Evolutionary conservation across 106 monocot species (phyloP).

Genomic region (Acorus calamus): DNA sequence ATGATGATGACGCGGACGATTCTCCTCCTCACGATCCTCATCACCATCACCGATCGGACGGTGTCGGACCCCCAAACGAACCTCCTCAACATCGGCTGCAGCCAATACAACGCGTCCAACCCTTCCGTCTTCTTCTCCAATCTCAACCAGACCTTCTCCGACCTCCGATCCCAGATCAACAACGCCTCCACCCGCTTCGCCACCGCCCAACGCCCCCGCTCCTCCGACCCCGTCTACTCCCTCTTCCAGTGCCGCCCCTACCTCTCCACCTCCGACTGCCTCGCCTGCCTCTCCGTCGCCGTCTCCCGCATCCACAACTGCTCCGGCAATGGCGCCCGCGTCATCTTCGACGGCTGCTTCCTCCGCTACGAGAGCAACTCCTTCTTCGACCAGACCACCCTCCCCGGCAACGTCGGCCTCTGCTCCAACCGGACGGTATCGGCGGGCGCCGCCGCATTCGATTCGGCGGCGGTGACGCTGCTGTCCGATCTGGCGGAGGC

Average conservation of each 20-base stretch:
- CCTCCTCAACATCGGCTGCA: constrained; percentile 41
- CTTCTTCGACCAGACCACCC: constrained; percentile 43
- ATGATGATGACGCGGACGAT: no score
- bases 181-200: constrained; percentile 23
- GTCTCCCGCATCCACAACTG: constrained; percentile 16
- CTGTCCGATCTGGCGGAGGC: constrained; percentile 18
- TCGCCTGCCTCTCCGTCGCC: constrained; percentile 31
- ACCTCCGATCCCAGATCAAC: constrained; percentile 18
- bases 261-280: constrained; percentile 35
- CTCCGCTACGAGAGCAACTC: constrained; percentile 43
- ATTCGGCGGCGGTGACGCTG: constrained; percentile 8
- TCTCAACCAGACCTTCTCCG: constrained; percentile 22
- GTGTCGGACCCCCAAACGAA: constrained; percentile 25
- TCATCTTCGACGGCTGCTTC: constrained; percentile 46
- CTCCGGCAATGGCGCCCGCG: constrained; percentile 52
- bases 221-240: constrained; percentile 40
- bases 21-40: no score
- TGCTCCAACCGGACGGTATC: constrained; percentile 16
- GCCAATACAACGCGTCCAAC: constrained; percentile 50
- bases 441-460: not conserved
- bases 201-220: constrained; percentile 18
- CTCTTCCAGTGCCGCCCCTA: constrained; percentile 45
- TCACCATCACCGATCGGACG: no score
- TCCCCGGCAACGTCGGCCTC: constrained; percentile 28
- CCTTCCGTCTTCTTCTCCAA: constrained; percentile 18